Percentiles rank a stretch among this genome's conserved stretches.
These are phyloP conservation scores for Sonneratia alba DNA, from an alignment of 345 rosid genomes.

Conservation along the genomic window DNA sequence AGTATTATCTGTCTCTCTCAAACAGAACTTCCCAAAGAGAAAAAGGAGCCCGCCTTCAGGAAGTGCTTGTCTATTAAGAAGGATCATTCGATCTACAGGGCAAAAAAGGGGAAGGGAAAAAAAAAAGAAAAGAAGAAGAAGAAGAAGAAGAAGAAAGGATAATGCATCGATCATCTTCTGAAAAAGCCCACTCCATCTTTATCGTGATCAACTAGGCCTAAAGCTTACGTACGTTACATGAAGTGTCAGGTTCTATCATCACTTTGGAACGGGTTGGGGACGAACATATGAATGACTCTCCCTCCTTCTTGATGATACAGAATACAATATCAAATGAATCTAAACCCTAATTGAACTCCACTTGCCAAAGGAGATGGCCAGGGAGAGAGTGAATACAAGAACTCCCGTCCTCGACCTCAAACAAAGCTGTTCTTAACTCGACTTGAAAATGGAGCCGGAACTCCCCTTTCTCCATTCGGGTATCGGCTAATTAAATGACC, in stretches of 20 bases:
- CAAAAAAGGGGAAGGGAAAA: background rate
- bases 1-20: background rate
- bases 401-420: too few relatives aligned
- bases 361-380: background rate
- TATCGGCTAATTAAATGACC: too few relatives aligned
- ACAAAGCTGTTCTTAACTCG: too few relatives aligned
- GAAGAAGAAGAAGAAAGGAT: background rate
- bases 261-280: background rate
- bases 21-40: background rate
- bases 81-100: background rate
- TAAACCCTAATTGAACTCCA: background rate
- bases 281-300: background rate
- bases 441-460: too few relatives aligned
- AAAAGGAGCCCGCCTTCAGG: background rate
- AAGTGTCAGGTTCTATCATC: background rate
- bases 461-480: too few relatives aligned
- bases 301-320: background rate
- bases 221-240: background rate
- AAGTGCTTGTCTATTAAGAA: slow-evolving; percentile 3
- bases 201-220: background rate
- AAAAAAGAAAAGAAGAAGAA: too few relatives aligned
- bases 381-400: too few relatives aligned
- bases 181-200: background rate
- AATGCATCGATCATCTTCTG: background rate
- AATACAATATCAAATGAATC: background rate